phyloP scores from a whole-genome alignment of 2,329 filamentous ascomycete species.

The Claviceps africana region DNA sequence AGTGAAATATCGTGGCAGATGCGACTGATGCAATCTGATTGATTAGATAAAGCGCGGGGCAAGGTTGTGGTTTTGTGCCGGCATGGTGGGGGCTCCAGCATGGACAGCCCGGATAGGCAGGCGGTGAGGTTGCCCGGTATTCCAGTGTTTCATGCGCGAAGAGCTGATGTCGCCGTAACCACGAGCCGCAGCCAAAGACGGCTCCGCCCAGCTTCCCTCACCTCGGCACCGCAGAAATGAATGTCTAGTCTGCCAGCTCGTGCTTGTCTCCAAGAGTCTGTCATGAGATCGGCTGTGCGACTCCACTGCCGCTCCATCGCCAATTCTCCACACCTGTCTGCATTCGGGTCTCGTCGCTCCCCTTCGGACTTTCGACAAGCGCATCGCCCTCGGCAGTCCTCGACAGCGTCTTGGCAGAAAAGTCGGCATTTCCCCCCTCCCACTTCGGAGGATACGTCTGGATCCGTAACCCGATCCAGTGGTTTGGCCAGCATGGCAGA shows the following conservation, averaged over 20 bases:
- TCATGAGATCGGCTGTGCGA: slow-evolving; percentile 8
- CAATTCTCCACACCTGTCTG: not conserved
- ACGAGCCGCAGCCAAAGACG: too few relatives aligned
- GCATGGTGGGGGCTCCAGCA: not conserved
- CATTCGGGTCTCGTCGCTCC: not conserved
- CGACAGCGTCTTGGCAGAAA: not conserved
- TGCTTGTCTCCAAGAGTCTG: slow-evolving; percentile 1
- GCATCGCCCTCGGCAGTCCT: not conserved
- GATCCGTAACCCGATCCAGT: not conserved
- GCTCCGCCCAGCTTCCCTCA: too few relatives aligned
- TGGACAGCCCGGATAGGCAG: not conserved
- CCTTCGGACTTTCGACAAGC: not conserved
- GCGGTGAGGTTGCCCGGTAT: too few relatives aligned
- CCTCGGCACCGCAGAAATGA: too few relatives aligned
- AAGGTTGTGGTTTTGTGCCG: not conserved
- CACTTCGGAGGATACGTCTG: not conserved
- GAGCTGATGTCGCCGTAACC: too few relatives aligned
- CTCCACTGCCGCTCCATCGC: not conserved
- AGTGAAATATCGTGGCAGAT: not conserved
- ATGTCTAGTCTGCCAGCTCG: not conserved
- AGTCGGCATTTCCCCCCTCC: not conserved
- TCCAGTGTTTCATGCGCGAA: too few relatives aligned
- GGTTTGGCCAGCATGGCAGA: slow-evolving; percentile 11
- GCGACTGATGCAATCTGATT: not conserved
- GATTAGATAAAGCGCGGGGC: not conserved